Evolutionary conservation across 495 filamentous ascomycete genomes (phyloP), one percentile per base, ranked within the genome.

Genomic region (Penicillium verhagenii): DNA sequence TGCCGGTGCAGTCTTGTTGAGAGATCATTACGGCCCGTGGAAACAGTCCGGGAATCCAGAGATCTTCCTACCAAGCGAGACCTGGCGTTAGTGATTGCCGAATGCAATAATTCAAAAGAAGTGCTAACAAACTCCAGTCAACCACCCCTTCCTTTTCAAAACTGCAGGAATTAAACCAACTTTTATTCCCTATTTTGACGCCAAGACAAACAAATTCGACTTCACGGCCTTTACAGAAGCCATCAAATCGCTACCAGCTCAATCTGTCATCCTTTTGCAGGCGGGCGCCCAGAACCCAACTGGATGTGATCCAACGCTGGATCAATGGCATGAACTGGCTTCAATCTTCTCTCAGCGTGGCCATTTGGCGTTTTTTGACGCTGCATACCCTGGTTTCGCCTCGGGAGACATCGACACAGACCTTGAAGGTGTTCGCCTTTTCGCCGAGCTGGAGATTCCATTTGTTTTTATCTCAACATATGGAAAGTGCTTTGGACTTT

Each of bases 301-400:
- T 21, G 58, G 58, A 38, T 44, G 53, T 46, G 58, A 61, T 33
- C 58, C 58, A 5, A 47, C 58, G 1, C 54, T 19, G 1, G 44
- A 53, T 7, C 58, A 61, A 19, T 61, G 58, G 58, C 21, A 13
- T 25, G 54, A 47, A 10, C 23, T 61, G 4, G 50, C 54, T 4
- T 28, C 43, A 4, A 53, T 61, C 13, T 61, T 61, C 40, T 31
- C 31, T 9, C 14, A 46, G 20, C 53, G 50, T 4, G 53, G 58
- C n/a, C 58, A 61, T 33, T 33, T 61, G 16, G 58, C 58, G 28
- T 61, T 61, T 43, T 53, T 61, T 20, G 58, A 61, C 29, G 54
- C 58, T 20, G 53, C 58, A 3, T 61, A 61, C 28, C 54, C 54
- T 1, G 58, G 58, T 0, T 57, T 61, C 47, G 58, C 54, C 11